Evolutionary conservation across 1,284 basidiomycete species (phyloP).

Genomic region (Pisolithus thermaeus): DNA sequence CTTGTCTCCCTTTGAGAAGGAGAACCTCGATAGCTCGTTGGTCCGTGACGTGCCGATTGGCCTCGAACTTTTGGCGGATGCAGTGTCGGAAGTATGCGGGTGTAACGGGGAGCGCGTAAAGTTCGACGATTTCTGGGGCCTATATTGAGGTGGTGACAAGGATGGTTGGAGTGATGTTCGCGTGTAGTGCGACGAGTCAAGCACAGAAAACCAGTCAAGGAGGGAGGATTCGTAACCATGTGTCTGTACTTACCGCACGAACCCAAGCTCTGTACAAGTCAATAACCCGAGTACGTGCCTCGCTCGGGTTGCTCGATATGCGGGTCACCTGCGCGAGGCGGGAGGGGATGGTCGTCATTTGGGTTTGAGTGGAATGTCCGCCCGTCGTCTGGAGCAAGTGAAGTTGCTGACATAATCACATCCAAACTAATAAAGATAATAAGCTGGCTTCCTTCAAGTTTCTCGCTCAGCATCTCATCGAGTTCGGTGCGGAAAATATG

Average conservation of each 20-base stretch:
- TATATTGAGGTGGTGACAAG: slow-evolving; percentile 28
- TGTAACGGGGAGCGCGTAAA: slow-evolving; percentile 84
- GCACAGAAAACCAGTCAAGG: not conserved
- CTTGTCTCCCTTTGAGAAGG: slow-evolving; percentile 80
- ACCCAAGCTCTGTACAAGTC: slow-evolving; percentile 92
- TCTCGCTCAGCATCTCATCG: not conserved
- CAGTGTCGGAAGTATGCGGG: slow-evolving; percentile 79
- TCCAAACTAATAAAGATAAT: not conserved
- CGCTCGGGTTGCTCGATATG: slow-evolving; percentile 53
- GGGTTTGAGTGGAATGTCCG: slow-evolving; percentile 1
- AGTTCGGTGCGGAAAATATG: slow-evolving; percentile 33
- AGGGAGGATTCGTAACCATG: slow-evolving; percentile 15
- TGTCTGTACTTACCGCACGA: slow-evolving; percentile 59
- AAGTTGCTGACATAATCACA: not conserved
- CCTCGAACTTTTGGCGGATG: slow-evolving; percentile 86
- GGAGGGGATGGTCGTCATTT: slow-evolving; percentile 87
- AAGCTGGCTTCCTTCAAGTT: not conserved
- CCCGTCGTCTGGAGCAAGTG: not conserved
- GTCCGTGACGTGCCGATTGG: slow-evolving; percentile 81
- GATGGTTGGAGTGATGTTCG: slow-evolving; percentile 6
- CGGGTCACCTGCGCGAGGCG: slow-evolving; percentile 75
- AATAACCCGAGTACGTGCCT: slow-evolving; percentile 68
- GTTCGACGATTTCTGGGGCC: slow-evolving; percentile 85
- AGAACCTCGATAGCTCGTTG: slow-evolving; percentile 83
- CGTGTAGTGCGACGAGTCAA: not conserved